Evolutionary conservation across 768 basidiomycete species (phyloP), one percentile per base, ranked within the genome.

Genomic region (Rhodotorula kratochvilovae): DNA sequence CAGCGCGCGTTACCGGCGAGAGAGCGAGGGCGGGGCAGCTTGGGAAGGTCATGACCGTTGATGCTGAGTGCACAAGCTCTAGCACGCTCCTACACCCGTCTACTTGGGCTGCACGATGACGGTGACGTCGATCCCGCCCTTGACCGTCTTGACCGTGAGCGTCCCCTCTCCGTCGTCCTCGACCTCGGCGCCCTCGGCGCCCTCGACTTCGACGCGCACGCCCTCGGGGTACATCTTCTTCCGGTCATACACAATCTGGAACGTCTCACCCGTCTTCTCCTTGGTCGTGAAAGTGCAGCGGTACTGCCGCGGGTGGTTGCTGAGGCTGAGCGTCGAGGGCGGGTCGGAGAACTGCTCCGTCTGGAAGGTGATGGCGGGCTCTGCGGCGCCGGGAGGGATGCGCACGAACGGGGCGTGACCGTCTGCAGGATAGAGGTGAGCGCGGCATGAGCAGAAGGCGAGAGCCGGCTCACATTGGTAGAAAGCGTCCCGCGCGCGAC

Each of bases 161-260:
- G 29, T 39, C 0, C 65, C 70, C 27, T 63, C 43, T 0, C 39
- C 61, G 29, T 71, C 65, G 27, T 71, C 51, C 1, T 13, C 16
- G 25, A 45, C 61, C 39, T 66, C 51, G n/a, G 29, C 65, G 27
- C 59, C 65, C n/a, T 66, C 75, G 17, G 63, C 62, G 36, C 63
- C 75, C 21, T 62, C 57, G 25, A 70, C 43, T n/a, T 36, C 35
- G 42, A 76, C 60, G 3, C 64, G 27, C 51, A 53, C 69, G 39
- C 72, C 75, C 15, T 64, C 68, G 6, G n/a, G 19, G 61, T 76
- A 76, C 75, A 76, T 76, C n/a, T 61, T 27, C 58, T 61, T 67
- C 35, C 35, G 42, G 62, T 75, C 74, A 66, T 76, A 76, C 16
- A 55, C 51, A 19, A 76, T 58, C 43, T 76, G 61, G 56, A 76